These are phyloP conservation scores for Diplodia sapinea DNA, from an alignment of 2,329 filamentous ascomycete genomes.

Conservation along the genomic window DNA sequence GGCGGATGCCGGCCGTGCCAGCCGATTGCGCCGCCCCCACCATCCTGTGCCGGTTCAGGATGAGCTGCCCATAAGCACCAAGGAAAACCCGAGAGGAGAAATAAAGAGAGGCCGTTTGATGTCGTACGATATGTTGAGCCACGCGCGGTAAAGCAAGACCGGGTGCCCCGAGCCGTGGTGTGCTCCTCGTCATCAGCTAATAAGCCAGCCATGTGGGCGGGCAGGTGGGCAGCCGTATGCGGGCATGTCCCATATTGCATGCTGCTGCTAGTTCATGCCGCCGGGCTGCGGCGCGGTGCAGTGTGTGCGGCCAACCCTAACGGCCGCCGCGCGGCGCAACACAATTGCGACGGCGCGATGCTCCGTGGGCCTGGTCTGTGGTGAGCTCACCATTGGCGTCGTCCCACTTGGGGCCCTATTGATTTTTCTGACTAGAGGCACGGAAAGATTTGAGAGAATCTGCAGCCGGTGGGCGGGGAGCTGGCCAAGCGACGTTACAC, in stretches of 20 bases:
- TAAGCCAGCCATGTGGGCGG: constrained; percentile 8
- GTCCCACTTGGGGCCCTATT: constrained; percentile 11
- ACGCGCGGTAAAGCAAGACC: constrained; percentile 10
- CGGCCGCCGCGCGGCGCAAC: constrained; percentile 3
- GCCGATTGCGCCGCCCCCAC: constrained; percentile 18
- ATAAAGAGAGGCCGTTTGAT: neutral
- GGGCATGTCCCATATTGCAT: constrained; percentile 17
- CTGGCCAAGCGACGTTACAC: constrained; percentile 11
- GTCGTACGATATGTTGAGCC: constrained; percentile 17
- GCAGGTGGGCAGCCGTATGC: constrained; percentile 8
- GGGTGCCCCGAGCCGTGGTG: constrained; percentile 19
- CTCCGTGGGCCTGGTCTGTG: constrained; percentile 16
- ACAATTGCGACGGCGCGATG: constrained; percentile 4
- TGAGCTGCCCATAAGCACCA: constrained; percentile 1
- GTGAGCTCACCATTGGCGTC: neutral
- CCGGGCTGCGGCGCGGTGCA: no score
- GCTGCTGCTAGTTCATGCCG: neutral
- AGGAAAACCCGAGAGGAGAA: neutral
- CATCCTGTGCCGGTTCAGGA: neutral
- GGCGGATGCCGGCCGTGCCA: constrained; percentile 8
- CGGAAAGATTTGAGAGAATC: constrained; percentile 13
- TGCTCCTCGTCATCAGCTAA: constrained; percentile 22
- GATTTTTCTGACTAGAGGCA: neutral
- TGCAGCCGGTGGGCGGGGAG: neutral
- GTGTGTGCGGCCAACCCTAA: neutral